Evolutionary conservation across 2,329 filamentous ascomycete species (phyloP).

Genomic region (Xylaria sp.): DNA sequence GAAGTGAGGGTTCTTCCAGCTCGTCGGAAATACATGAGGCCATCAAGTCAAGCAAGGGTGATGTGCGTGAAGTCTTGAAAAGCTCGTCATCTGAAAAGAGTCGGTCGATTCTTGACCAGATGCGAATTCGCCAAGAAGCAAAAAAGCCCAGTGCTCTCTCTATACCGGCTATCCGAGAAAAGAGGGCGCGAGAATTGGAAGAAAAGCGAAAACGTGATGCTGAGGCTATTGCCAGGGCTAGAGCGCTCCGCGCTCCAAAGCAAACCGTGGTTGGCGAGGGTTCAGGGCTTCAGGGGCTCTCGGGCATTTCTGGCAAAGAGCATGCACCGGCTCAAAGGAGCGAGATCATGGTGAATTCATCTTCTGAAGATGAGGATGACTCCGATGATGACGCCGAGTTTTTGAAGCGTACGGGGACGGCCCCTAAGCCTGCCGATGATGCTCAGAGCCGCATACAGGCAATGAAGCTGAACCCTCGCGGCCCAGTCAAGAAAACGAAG

Average conservation of each 20-base stretch:
- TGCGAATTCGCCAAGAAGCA: slow-evolving; percentile 35
- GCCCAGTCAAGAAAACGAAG: slow-evolving; percentile 79
- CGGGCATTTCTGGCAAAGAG: slow-evolving; percentile 68
- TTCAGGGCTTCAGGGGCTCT: slow-evolving; percentile 68
- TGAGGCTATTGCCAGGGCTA: slow-evolving; percentile 64
- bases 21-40: slow-evolving; percentile 17
- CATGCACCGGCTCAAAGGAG: slow-evolving; percentile 62
- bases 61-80: slow-evolving; percentile 42
- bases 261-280: slow-evolving; percentile 65
- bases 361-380: slow-evolving; percentile 68
- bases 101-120: slow-evolving; percentile 41
- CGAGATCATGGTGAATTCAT: slow-evolving; percentile 86
- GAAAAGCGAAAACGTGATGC: slow-evolving; percentile 68
- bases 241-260: slow-evolving; percentile 49
- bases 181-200: slow-evolving; percentile 68
- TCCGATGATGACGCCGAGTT: slow-evolving; percentile 55
- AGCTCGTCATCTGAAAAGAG: slow-evolving; percentile 40
- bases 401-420: slow-evolving; percentile 42
- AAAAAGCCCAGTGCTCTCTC: slow-evolving; percentile 33
- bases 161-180: slow-evolving; percentile 60
- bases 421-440: slow-evolving; percentile 43
- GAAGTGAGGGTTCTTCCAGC: slow-evolving; percentile 29
- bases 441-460: slow-evolving; percentile 45
- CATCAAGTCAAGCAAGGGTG: slow-evolving; percentile 40
- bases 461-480: slow-evolving; percentile 53